Evolutionary conservation across 2,329 filamentous ascomycete species (phyloP).

Genomic region (Diaporthe sp.): DNA sequence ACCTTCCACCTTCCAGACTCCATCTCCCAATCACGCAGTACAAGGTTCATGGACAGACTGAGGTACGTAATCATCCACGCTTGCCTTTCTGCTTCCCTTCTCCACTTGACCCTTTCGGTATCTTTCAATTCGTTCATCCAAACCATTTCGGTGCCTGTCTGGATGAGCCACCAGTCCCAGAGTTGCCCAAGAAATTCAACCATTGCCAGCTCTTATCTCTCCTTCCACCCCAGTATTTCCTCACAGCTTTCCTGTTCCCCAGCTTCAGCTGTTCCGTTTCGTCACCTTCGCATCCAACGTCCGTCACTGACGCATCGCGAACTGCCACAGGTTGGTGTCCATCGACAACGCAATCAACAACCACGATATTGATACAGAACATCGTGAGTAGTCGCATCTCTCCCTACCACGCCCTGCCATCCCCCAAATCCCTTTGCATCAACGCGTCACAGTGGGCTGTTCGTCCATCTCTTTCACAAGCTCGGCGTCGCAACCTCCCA

Average conservation of each 20-base stretch:
- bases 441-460: not conserved
- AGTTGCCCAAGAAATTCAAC: not conserved
- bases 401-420: not conserved
- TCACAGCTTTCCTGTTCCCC: not conserved
- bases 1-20: not conserved
- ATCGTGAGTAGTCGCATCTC: slow-evolving; percentile 6
- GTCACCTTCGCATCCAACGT: not conserved
- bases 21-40: not conserved
- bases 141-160: not conserved
- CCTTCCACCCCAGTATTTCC: too few species aligned
- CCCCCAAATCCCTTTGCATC: not conserved
- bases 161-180: not conserved
- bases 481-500: too few species aligned
- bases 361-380: not conserved
- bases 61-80: not conserved
- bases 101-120: not conserved
- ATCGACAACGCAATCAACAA: not conserved
- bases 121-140: not conserved
- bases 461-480: not conserved
- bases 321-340: not conserved
- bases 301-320: not conserved
- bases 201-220: not conserved
- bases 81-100: not conserved
- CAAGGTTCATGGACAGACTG: not conserved
- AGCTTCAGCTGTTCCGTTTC: too few species aligned